These are phyloP conservation scores for Ceratocystis albifundus DNA, from an alignment of 2,329 filamentous ascomycete genomes.

Conservation along the genomic window DNA sequence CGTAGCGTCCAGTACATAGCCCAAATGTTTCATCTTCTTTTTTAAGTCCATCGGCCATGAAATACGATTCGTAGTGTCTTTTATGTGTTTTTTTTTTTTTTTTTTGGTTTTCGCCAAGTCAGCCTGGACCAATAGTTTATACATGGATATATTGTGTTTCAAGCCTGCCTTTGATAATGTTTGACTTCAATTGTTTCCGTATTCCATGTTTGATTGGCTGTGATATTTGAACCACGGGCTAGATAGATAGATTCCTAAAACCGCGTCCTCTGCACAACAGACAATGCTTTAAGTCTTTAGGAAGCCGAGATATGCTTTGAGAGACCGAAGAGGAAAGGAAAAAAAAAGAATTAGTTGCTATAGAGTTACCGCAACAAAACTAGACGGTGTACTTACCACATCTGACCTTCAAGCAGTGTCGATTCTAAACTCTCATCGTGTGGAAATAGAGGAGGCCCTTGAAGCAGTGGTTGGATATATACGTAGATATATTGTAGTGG, in stretches of 20 bases:
- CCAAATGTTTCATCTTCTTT: conserved; percentile 1
- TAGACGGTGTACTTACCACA: neutral
- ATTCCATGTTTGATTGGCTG: neutral
- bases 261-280: too few relatives aligned
- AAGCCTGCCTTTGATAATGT: neutral
- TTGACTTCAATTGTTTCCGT: neutral
- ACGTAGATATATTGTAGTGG: neutral
- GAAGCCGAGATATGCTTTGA: too few relatives aligned
- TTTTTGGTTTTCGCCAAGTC: neutral
- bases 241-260: too few relatives aligned
- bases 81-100: neutral
- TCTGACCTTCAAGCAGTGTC: too few relatives aligned
- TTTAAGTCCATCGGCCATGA: neutral
- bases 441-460: neutral
- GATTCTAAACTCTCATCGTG: neutral
- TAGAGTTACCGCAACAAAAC: neutral
- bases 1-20: neutral
- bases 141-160: neutral
- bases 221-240: neutral
- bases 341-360: too few relatives aligned
- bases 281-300: too few relatives aligned
- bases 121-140: neutral
- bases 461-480: neutral
- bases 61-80: neutral
- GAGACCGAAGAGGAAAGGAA: too few relatives aligned